Evolutionary conservation across 805 yeast genomes (phyloP), one percentile per base, ranked within the genome.

Genomic region (Saitoella complicata): DNA sequence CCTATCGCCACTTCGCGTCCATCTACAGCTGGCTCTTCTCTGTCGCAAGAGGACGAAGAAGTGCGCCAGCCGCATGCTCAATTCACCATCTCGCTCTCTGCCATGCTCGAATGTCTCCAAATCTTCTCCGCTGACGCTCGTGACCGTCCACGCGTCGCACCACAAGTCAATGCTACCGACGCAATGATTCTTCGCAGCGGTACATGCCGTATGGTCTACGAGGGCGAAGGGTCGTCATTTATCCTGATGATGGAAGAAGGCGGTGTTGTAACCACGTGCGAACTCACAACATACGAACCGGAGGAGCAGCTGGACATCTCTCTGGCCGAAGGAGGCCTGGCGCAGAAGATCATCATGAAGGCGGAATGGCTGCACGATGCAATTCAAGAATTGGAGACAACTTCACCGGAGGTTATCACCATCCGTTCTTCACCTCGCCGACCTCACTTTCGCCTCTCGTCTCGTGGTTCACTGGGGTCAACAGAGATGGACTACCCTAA

Each of bases 151-250:
- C 37, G 42, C 8, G 47, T 43, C 7, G 43, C 43, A 12, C n/a
- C 46, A 7, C 12, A 43, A 5, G 33, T 43, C n/a, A 21, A 43
- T n/a, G 43, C 47, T 21, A 21, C 21, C 21, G 21, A 21, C 21
- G 21, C 21, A 21, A 21, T 21, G 21, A 21, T 21, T 21, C 21
- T 21, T 4, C 21, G 21, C 4, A 21, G 21, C 21, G 21, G 21
- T 21, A 21, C 21, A 11, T 31, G 36, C 21, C 35, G 40, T 33
- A 39, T 31, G 29, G n/a, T 45, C 29, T 45, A 43, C 31, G 37
- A 43, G 12, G 46, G 47, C 40, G 37, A 36, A 30, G 47, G 46
- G 5, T 43, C 47, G 7, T 11, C 31, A 10, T 38, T 43, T 3
- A 44, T 37, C 30, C 42, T 45, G 1, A 35, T 21, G 29, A 32